phyloP scores from a whole-genome alignment of 495 filamentous ascomycete species.

The Penicillium longicatenatum region DNA sequence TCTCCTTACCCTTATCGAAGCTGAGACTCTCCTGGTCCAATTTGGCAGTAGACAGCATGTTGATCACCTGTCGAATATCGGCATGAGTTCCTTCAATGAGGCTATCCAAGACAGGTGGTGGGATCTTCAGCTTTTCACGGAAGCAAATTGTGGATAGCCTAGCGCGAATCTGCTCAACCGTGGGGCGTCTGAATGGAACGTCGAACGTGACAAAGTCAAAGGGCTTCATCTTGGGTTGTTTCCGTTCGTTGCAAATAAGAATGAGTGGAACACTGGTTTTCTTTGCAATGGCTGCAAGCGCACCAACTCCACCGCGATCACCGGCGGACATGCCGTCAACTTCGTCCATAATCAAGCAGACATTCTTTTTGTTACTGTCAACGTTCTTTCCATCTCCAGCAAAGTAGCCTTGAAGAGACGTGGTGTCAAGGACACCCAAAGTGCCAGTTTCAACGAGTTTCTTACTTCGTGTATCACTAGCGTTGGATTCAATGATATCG shows the following conservation, averaged over 20 bases:
- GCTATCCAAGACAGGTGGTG: slow-evolving; percentile 83
- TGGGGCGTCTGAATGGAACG: slow-evolving; percentile 84
- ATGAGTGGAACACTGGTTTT: slow-evolving; percentile 95
- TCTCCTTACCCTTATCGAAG: slow-evolving; percentile 80
- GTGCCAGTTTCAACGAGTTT: slow-evolving; percentile 90
- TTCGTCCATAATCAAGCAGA: slow-evolving; percentile 98
- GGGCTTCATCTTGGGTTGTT: slow-evolving; percentile 94
- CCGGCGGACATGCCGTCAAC: slow-evolving; percentile 99
- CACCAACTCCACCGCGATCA: slow-evolving; percentile 93
- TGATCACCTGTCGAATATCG: slow-evolving; percentile 97
- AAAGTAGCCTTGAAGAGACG: slow-evolving; percentile 88
- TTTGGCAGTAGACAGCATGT: slow-evolving; percentile 95
- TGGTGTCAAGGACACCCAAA: slow-evolving; percentile 88
- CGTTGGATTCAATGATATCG: slow-evolving; percentile 92
- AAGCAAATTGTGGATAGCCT: slow-evolving; percentile 93
- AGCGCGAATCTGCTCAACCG: slow-evolving; percentile 82
- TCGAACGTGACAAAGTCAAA: slow-evolving; percentile 86
- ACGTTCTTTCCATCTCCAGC: slow-evolving; percentile 81
- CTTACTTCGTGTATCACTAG: slow-evolving; percentile 96
- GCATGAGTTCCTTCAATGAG: slow-evolving; percentile 92
- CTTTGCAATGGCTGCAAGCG: slow-evolving; percentile 89
- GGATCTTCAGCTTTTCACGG: slow-evolving; percentile 85
- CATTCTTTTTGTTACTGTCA: slow-evolving; percentile 79
- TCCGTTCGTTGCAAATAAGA: slow-evolving; percentile 95
- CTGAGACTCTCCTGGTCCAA: slow-evolving; percentile 77